Evolutionary conservation across 768 basidiomycete genomes (phyloP), one percentile per base, ranked within the genome.

Genomic region (Daedaleopsis sinensis): DNA sequence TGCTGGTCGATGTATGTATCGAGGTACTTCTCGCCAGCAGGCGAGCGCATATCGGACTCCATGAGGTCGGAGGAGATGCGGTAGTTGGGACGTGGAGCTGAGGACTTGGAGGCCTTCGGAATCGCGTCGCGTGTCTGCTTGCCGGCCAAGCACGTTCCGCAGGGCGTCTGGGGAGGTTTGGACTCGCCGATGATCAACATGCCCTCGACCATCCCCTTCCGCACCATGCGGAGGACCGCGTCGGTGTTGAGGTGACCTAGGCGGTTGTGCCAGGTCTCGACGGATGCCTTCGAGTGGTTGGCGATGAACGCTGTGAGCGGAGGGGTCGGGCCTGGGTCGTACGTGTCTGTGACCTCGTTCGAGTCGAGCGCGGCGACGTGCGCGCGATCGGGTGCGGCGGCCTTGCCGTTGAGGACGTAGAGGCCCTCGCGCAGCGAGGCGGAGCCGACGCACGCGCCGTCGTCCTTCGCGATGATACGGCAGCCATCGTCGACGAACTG

Each of bases 111-210:
- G 27, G 56, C 9, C 13, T 65, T 59, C 1, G 57, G 63, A 36
- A 70, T 66, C 0, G 55, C 35, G 16, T 55, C 35, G 27, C 61
- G 53, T 0, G 65, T 32, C 44, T 72, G 69, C 53, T 73, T 74
- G 10, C 70, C 70, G 39, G 66, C 36, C 9, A 70, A 60, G 53
- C 71, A 70, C 8, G 64, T 39, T 32, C 42, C 55, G 48, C 72
- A 73, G 9, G 42, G 13, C 0, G n/a, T 48, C 15, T 5, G 3
- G 3, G 58, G 23, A 11, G 11, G 24, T 19, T 37, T 19, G 6
- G 24, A 21, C n/a, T 18, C 6, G 7, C 57, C 54, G 0, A 39
- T 37, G 24, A 69, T 58, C 2, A 55, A 23, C 59, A 70, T 65
- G 11, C 68, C 67, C 16, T 65, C 55, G 43, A 67, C 65, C 58